These are phyloP conservation scores for Euphorbia peplus DNA, from an alignment of 345 rosid genomes.

Conservation along the genomic window DNA sequence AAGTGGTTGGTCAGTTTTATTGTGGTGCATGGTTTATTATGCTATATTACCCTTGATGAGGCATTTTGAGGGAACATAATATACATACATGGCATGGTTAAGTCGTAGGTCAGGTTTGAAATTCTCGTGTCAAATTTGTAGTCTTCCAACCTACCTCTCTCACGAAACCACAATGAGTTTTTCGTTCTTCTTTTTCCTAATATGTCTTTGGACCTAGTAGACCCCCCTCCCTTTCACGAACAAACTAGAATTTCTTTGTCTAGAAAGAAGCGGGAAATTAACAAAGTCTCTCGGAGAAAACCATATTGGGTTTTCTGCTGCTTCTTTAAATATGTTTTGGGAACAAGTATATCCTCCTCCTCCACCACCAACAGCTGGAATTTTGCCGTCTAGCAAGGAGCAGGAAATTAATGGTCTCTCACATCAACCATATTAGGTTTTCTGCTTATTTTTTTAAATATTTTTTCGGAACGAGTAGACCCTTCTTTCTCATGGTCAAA, in stretches of 20 bases:
- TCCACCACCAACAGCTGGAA: neutral
- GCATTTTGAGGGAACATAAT: neutral
- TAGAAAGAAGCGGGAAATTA: neutral
- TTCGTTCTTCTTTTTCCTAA: too few species aligned
- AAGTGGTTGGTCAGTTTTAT: neutral
- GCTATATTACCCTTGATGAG: neutral
- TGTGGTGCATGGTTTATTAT: constrained; percentile 1
- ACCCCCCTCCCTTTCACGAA: neutral
- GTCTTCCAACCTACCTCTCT: neutral
- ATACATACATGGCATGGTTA: neutral
- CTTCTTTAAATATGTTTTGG: neutral
- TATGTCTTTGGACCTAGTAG: too few species aligned
- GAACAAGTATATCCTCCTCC: neutral
- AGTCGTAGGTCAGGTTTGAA: neutral
- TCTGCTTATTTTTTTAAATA: too few species aligned
- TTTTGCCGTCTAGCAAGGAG: too few species aligned
- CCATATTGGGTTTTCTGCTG: neutral
- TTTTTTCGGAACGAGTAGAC: too few species aligned
- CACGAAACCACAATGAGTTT: too few species aligned
- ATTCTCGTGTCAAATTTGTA: neutral
- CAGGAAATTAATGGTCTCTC: too few species aligned
- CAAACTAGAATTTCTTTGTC: neutral
- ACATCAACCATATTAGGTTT: too few species aligned
- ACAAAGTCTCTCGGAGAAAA: neutral
- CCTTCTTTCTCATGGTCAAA: too few species aligned